Percentiles rank a stretch among this genome's conserved stretches.
Conservation (phyloP, 1,284 basidiomycete genomes). For the Hypsizygus ulmarius region DNA sequence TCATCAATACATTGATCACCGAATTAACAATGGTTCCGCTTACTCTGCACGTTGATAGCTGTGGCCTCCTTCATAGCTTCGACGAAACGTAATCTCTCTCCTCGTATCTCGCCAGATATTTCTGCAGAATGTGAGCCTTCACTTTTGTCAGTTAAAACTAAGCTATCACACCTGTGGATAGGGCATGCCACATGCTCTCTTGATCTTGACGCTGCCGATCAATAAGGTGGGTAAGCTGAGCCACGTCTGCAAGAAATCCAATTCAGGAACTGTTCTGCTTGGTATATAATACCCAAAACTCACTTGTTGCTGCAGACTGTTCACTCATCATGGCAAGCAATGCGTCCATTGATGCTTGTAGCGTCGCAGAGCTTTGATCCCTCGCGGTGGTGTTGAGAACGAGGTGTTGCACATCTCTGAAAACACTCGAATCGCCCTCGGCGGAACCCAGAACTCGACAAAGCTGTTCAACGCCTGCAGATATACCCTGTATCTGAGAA, state of each 20-base stretch:
- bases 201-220: constrained; percentile 70
- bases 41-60: constrained; percentile 78
- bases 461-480: constrained; percentile 58
- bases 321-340: constrained; percentile 43
- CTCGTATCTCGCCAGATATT: constrained; percentile 77
- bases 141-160: background rate
- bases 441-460: constrained; percentile 46
- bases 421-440: constrained; percentile 11
- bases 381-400: constrained; percentile 38
- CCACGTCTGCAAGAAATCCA: constrained; percentile 32
- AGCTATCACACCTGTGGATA: constrained; percentile 55
- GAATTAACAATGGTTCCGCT: constrained; percentile 19
- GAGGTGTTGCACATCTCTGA: constrained; percentile 41
- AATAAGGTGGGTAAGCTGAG: constrained; percentile 58
- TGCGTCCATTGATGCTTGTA: constrained; percentile 48
- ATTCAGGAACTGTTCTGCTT: background rate
- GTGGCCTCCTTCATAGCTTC: constrained; percentile 91
- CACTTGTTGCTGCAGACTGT: constrained; percentile 35
- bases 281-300: constrained; percentile 12
- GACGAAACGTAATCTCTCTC: constrained; percentile 80
- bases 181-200: constrained; percentile 58
- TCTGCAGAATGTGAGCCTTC: constrained; percentile 41
- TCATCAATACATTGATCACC: constrained; percentile 9
- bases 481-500: constrained; percentile 63
- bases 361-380: constrained; percentile 38